Conservation (phyloP, 2,329 filamentous ascomycete species). For the Beauveria brongniartii region DNA sequence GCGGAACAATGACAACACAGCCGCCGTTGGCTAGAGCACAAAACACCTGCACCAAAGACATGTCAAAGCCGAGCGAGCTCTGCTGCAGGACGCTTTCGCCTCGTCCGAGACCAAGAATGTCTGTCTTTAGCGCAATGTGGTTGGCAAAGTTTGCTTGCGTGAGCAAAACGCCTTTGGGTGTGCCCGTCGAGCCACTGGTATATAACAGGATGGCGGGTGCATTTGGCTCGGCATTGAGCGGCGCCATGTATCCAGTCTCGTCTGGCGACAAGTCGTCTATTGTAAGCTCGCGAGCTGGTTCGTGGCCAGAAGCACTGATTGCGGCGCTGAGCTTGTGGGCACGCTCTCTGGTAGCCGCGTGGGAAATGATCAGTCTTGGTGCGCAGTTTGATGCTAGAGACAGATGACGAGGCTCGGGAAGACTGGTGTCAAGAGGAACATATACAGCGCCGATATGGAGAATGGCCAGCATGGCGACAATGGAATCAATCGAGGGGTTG, state of each 20-base stretch:
- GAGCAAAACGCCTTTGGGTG: constrained; percentile 33
- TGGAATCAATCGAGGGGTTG: constrained; percentile 25
- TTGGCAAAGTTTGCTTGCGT: constrained; percentile 20
- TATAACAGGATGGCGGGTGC: constrained; percentile 23
- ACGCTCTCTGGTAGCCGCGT: neutral
- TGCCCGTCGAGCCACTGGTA: constrained; percentile 22
- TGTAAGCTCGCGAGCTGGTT: neutral
- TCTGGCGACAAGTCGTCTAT: neutral
- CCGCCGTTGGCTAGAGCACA: constrained; percentile 26
- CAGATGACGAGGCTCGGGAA: constrained; percentile 22
- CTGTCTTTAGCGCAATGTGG: constrained; percentile 17
- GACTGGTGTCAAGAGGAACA: constrained; percentile 31
- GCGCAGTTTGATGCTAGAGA: constrained; percentile 22
- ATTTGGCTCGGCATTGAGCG: neutral
- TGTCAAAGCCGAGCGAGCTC: constrained; percentile 30
- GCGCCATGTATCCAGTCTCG: too few relatives aligned
- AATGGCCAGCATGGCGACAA: constrained; percentile 33
- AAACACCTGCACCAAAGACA: constrained; percentile 28
- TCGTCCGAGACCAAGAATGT: constrained; percentile 14
- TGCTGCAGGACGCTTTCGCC: constrained; percentile 26
- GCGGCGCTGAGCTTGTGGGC: neutral
- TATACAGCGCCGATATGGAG: constrained; percentile 27
- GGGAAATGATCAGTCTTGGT: constrained; percentile 14
- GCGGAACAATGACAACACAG: constrained; percentile 24
- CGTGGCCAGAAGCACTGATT: neutral